Evolutionary conservation across 371 early-diverging fungal genomes (phyloP), one percentile per base, ranked within the genome.

Genomic region (Syncephalis plumigaleata): DNA sequence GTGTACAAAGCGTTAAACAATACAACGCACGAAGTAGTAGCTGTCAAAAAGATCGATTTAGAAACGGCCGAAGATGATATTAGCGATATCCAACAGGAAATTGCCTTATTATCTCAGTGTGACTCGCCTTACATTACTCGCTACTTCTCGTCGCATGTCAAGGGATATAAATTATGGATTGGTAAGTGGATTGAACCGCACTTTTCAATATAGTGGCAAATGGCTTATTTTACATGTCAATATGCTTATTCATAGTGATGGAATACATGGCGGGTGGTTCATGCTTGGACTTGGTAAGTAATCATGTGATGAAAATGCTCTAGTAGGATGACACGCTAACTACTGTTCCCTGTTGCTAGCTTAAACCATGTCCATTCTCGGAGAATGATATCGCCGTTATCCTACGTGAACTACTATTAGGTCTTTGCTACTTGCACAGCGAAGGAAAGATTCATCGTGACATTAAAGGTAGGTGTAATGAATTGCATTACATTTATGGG

Each of bases 81-180:
- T 52, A 92, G 90, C 53, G 98, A 94, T 65, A 92, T 97, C 55
- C 92, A 90, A 56, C 87, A 89, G 60, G 98, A 97, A 61, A 97
- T 95, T 54, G 81, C 79, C 36, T 81, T 97, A 46, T 65, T 97
- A 25, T 86, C 91, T 18, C 93, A 92, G 55, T 73, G 91, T 45
- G 86, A 91, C 52, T 88, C 90, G 9, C 73, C 71, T 37, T 83
- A 77, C 57, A 87, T 93, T 45, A 91, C 91, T 51, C 85, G 81
- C 73, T 86, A 86, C 58, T 74, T 75, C 59, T 83, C 84, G 23
- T 82, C 84, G 17, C 84, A 75, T 57, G 68, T 88, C 50, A 80
- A 84, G 52, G 86, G 78, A 9, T 77, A 81, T 51, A 75, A 82
- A 51, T 69, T 91, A 37, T 89, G 90, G 91, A 90, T 91, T 38